Percentiles rank a stretch among this genome's conserved stretches.
These are phyloP conservation scores for Lenzites betulinus DNA, from an alignment of 768 basidiomycete genomes.

Conservation along the genomic window DNA sequence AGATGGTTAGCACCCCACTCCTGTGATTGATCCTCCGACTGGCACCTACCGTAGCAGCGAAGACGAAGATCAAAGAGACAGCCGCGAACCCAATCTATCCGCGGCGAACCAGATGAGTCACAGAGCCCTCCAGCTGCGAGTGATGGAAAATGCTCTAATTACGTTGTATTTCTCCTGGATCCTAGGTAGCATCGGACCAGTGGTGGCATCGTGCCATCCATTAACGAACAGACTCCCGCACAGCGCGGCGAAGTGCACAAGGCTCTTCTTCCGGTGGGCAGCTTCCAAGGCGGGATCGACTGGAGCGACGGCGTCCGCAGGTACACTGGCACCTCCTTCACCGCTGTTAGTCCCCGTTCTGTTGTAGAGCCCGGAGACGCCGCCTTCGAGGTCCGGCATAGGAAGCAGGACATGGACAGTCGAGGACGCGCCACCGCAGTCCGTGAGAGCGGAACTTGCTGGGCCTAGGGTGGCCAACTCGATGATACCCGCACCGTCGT, in stretches of 20 bases:
- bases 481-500: too few species aligned
- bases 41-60: constrained; percentile 41
- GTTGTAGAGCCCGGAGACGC: too few species aligned
- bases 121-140: neutral
- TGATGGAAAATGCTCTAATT: constrained; percentile 3
- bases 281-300: constrained; percentile 8
- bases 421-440: too few species aligned
- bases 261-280: constrained; percentile 8
- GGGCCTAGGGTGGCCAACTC: too few species aligned
- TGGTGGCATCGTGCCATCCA: constrained; percentile 79
- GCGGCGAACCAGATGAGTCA: neutral
- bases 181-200: constrained; percentile 72
- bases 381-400: too few species aligned
- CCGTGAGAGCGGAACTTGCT: too few species aligned
- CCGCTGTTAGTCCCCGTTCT: too few species aligned
- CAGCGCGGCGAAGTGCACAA: constrained; percentile 53
- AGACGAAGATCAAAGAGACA: constrained; percentile 65
- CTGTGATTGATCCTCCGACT: neutral
- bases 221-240: constrained; percentile 59
- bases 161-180: constrained; percentile 61
- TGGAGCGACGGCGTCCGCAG: too few species aligned
- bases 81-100: constrained; percentile 48
- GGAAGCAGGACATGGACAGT: too few species aligned
- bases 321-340: too few species aligned
- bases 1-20: too few species aligned